phyloP scores from a whole-genome alignment of 2,329 filamentous ascomycete genomes.

The Xylariomycetidae sp. region DNA sequence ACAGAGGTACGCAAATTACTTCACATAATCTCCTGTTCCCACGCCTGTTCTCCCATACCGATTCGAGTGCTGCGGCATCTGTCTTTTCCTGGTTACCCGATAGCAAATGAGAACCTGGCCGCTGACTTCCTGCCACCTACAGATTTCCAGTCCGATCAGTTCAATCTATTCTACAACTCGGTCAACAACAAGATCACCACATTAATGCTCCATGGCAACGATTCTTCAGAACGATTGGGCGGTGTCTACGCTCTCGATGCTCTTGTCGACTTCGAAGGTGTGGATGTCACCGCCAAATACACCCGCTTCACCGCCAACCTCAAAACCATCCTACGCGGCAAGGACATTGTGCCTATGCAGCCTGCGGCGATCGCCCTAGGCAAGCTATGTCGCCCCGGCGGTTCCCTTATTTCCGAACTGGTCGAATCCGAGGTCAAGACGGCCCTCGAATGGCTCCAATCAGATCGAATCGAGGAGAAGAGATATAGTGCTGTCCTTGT shows the following conservation, averaged over 20 bases:
- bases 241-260: slow-evolving; percentile 89
- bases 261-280: slow-evolving; percentile 92
- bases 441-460: slow-evolving; percentile 93
- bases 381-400: slow-evolving; percentile 84
- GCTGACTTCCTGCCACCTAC: slow-evolving; percentile 1
- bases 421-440: slow-evolving; percentile 97
- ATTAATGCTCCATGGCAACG: slow-evolving; percentile 77
- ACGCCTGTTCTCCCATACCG: too few relatives aligned
- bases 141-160: slow-evolving; percentile 78
- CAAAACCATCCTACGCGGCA: slow-evolving; percentile 79
- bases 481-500: slow-evolving; percentile 90
- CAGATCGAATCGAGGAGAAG: slow-evolving; percentile 86
- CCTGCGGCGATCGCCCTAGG: slow-evolving; percentile 84
- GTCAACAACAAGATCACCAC: slow-evolving; percentile 53
- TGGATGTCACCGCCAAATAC: slow-evolving; percentile 88
- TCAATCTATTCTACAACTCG: slow-evolving; percentile 52
- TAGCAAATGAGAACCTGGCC: too few relatives aligned
- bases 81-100: too few relatives aligned
- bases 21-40: too few relatives aligned
- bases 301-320: slow-evolving; percentile 90
- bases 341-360: slow-evolving; percentile 86
- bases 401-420: slow-evolving; percentile 87
- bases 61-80: too few relatives aligned
- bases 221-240: slow-evolving; percentile 82
- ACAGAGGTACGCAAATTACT: slow-evolving; percentile 49